These are phyloP conservation scores for Skeletonema menzelii DNA, from an alignment of 108 stramenopile genomes.

Conservation along the genomic window DNA sequence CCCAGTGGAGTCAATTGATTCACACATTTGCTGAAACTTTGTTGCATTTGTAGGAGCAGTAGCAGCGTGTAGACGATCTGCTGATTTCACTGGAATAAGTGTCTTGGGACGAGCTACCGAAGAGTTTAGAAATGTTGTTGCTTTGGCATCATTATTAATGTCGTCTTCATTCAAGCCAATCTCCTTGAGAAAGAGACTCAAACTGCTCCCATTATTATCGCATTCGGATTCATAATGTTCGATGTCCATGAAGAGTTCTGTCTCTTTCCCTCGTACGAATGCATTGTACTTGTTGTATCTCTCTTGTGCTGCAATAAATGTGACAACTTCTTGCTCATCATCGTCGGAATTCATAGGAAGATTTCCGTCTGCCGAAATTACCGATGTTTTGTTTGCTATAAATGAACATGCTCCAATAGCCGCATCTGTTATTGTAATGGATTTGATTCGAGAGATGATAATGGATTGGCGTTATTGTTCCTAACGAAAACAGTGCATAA, in stretches of 20 bases:
- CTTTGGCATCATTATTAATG: slow-evolving; percentile 3
- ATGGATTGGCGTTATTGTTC: slow-evolving; percentile 13
- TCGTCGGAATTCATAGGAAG: not conserved
- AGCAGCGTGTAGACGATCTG: slow-evolving; percentile 48
- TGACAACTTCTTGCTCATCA: slow-evolving; percentile 3
- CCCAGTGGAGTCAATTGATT: slow-evolving; percentile 64
- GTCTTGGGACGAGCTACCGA: slow-evolving; percentile 70
- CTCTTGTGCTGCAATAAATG: slow-evolving; percentile 23
- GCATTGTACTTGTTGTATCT: slow-evolving; percentile 12
- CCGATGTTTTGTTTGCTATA: slow-evolving; percentile 16
- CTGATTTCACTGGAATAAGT: slow-evolving; percentile 53
- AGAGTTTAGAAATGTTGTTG: slow-evolving; percentile 55
- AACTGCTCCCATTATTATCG: not conserved
- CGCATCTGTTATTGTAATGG: slow-evolving; percentile 34
- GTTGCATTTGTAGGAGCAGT: slow-evolving; percentile 42
- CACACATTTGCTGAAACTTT: slow-evolving; percentile 50
- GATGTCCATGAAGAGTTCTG: slow-evolving; percentile 25
- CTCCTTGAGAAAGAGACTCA: slow-evolving; percentile 14
- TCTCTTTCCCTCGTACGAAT: slow-evolving; percentile 17
- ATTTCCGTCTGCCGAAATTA: slow-evolving; percentile 10
- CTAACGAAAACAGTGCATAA: slow-evolving; percentile 1
- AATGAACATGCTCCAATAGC: slow-evolving; percentile 61
- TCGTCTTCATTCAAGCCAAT: slow-evolving; percentile 19
- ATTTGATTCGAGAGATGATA: too few species aligned
- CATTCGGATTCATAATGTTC: slow-evolving; percentile 28